Evolutionary conservation across 768 basidiomycete genomes (phyloP).

Genomic region (Rossbeevera mucosa): DNA sequence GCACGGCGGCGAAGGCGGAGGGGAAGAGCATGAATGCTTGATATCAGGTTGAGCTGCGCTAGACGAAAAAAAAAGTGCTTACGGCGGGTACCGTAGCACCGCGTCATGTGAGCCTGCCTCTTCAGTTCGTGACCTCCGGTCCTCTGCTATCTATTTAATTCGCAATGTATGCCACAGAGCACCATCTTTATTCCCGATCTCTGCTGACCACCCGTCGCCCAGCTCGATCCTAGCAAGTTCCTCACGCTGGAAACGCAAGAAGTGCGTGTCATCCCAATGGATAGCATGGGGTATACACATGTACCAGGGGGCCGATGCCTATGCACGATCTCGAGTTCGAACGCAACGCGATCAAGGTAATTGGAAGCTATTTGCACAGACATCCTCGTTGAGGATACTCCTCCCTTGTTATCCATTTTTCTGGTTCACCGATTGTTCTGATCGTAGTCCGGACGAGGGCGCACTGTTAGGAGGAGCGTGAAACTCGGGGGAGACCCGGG

Average conservation of each 20-base stretch:
- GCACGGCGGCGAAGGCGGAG: too few relatives aligned
- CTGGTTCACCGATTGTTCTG: slow-evolving; percentile 41
- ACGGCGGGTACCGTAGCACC: too few relatives aligned
- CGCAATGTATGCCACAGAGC: too few relatives aligned
- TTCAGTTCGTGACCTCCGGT: too few relatives aligned
- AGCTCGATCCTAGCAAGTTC: slow-evolving; percentile 31
- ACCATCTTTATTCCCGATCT: not conserved
- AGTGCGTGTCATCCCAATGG: slow-evolving; percentile 52
- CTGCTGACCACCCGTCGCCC: not conserved
- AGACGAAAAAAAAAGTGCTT: too few relatives aligned
- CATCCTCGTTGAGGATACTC: slow-evolving; percentile 14
- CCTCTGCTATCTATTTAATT: too few relatives aligned
- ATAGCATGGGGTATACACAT: slow-evolving; percentile 35
- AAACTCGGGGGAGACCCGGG: too few relatives aligned
- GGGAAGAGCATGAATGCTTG: too few relatives aligned
- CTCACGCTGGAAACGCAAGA: slow-evolving; percentile 33
- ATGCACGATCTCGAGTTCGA: slow-evolving; percentile 8
- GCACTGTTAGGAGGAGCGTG: slow-evolving; percentile 42
- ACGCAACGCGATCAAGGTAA: slow-evolving; percentile 14
- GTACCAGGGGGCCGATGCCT: slow-evolving; percentile 21
- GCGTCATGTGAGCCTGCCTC: too few relatives aligned
- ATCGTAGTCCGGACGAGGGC: slow-evolving; percentile 27
- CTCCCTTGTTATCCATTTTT: slow-evolving; percentile 49
- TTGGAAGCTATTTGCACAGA: not conserved
- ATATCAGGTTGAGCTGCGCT: too few relatives aligned